A percentile compares a stretch with the other conserved stretches of the same genome.
phyloP scores from a whole-genome alignment of 2,329 filamentous ascomycete genomes.

The Neopestalotiopsis rosae region DNA sequence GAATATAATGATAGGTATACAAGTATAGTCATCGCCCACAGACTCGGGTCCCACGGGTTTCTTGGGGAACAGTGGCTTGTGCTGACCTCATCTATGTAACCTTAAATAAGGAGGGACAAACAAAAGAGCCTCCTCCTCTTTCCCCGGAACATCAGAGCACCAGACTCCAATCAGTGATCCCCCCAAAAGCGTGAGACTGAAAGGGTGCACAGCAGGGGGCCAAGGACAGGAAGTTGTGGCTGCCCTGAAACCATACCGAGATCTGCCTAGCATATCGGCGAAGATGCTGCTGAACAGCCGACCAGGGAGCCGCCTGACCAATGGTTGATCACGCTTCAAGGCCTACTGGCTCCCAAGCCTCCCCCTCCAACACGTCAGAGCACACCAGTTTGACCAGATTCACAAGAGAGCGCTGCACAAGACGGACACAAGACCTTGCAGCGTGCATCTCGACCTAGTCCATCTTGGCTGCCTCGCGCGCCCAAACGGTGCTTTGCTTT shows the following conservation, averaged over 20 bases:
- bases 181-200: not conserved
- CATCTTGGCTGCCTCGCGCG: slow-evolving; percentile 3
- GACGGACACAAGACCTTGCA: slow-evolving; percentile 15
- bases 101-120: not conserved
- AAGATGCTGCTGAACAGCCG: slow-evolving; percentile 5
- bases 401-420: not conserved
- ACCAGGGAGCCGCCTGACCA: slow-evolving; percentile 10
- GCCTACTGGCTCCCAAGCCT: not conserved
- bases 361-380: not conserved
- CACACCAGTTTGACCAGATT: not conserved
- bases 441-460: slow-evolving; percentile 6
- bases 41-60: not conserved
- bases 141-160: not conserved
- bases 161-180: not conserved
- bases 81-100: not conserved
- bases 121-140: not conserved
- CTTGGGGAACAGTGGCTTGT: not conserved
- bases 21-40: not conserved
- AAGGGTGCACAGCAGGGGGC: not conserved
- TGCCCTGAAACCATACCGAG: slow-evolving; percentile 18
- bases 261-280: slow-evolving; percentile 15
- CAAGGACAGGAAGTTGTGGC: not conserved
- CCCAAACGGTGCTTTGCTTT: not conserved
- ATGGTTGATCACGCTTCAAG: slow-evolving; percentile 2
- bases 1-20: too few species aligned